phyloP scores from a whole-genome alignment of 495 filamentous ascomycete species.

The Xylaria nigripes region DNA sequence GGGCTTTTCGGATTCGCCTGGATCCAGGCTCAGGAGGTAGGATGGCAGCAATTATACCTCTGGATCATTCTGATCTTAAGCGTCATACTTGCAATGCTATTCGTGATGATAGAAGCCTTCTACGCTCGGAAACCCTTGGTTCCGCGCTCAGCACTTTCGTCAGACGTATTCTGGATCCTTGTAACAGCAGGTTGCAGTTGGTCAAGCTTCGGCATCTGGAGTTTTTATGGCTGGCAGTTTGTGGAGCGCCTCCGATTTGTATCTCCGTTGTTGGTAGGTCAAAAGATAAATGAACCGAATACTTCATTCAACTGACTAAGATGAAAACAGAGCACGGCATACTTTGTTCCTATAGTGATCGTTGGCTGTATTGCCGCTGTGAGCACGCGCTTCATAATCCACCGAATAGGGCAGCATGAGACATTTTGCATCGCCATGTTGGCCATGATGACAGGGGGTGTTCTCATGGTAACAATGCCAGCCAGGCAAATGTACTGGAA shows the following conservation, averaged over 20 bases:
- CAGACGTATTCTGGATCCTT: slow-evolving; percentile 42
- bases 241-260: slow-evolving; percentile 40
- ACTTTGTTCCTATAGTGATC: slow-evolving; percentile 16
- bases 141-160: slow-evolving; percentile 38
- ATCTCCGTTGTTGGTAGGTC: slow-evolving; percentile 38
- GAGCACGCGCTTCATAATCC: slow-evolving; percentile 37
- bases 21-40: slow-evolving; percentile 49
- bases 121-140: slow-evolving; percentile 41
- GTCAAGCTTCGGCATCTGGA: slow-evolving; percentile 51
- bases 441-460: slow-evolving; percentile 35
- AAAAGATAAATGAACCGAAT: background rate
- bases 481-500: slow-evolving; percentile 48
- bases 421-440: slow-evolving; percentile 43
- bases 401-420: slow-evolving; percentile 29
- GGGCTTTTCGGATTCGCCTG: slow-evolving; percentile 49
- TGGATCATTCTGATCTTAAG: slow-evolving; percentile 45
- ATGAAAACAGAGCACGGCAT: slow-evolving; percentile 12
- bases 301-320: background rate
- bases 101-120: slow-evolving; percentile 41
- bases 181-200: slow-evolving; percentile 45
- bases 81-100: slow-evolving; percentile 37
- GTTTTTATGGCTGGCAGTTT: slow-evolving; percentile 50
- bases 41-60: slow-evolving; percentile 46
- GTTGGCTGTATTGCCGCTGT: slow-evolving; percentile 34
- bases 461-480: slow-evolving; percentile 40